Conservation (phyloP, 129 eudicot species). For the Glebionis coronaria region DNA sequence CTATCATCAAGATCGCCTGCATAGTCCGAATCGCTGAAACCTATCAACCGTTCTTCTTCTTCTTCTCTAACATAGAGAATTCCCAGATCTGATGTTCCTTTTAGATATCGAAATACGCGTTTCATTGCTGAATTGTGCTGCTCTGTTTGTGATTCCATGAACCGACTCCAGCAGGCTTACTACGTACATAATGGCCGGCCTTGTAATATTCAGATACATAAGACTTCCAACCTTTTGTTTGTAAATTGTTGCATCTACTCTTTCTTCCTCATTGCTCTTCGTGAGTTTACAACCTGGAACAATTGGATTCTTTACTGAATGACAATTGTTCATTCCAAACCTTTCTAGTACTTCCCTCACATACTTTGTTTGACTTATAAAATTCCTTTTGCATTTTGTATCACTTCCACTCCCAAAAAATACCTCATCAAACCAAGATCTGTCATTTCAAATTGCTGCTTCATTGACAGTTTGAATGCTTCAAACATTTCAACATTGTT, state of each 20-base stretch:
- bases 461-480: neutral
- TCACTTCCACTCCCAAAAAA: neutral
- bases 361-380: neutral
- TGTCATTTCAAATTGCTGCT: neutral
- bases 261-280: neutral
- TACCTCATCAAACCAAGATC: neutral
- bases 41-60: neutral
- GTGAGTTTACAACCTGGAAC: neutral
- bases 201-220: neutral
- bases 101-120: neutral
- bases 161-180: neutral
- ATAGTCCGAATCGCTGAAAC: neutral
- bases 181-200: neutral
- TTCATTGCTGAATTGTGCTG: neutral
- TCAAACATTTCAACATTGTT: conserved; percentile 16
- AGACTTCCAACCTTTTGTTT: conserved; percentile 7
- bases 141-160: neutral
- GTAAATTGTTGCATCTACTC: neutral
- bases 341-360: neutral
- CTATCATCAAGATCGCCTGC: neutral
- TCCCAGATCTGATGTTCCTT: neutral
- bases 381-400: neutral
- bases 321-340: neutral
- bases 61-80: neutral
- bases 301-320: conserved; percentile 5